phyloP scores from a whole-genome alignment of 441 rosid genomes.

The Caryocar brasiliense region DNA sequence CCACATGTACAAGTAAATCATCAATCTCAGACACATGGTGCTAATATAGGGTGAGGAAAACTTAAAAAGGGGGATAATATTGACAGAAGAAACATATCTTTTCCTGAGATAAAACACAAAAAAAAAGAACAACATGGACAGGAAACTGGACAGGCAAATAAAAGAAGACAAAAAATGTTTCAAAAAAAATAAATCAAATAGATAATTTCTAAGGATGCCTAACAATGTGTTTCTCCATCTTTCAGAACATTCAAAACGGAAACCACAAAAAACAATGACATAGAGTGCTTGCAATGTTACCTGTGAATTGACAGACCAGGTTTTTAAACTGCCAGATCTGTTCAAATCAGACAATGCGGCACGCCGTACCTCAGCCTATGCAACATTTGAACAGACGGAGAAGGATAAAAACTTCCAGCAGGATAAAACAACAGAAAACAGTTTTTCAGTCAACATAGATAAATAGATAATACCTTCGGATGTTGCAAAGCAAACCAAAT shows the following conservation, averaged over 20 bases:
- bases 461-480: constrained; percentile 54
- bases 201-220: too few relatives aligned
- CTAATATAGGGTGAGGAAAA: too few relatives aligned
- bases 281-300: constrained; percentile 27
- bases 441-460: neutral
- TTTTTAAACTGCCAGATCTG: constrained; percentile 34
- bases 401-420: constrained; percentile 2
- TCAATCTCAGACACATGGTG: too few relatives aligned
- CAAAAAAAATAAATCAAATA: too few relatives aligned
- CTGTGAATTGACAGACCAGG: constrained; percentile 43
- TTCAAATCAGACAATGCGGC: constrained; percentile 61
- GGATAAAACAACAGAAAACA: neutral
- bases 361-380: constrained; percentile 74
- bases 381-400: constrained; percentile 12
- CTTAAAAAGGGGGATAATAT: too few relatives aligned
- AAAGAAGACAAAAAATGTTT: too few relatives aligned
- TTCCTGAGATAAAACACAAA: too few relatives aligned
- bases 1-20: too few relatives aligned
- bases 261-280: constrained; percentile 1
- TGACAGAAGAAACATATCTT: too few relatives aligned
- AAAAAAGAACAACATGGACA: too few relatives aligned
- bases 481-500: constrained; percentile 85
- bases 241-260: neutral
- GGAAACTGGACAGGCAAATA: too few relatives aligned
- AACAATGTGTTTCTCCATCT: neutral